Conservation (phyloP, 768 basidiomycete species). For the Kwoniella europaea region DNA sequence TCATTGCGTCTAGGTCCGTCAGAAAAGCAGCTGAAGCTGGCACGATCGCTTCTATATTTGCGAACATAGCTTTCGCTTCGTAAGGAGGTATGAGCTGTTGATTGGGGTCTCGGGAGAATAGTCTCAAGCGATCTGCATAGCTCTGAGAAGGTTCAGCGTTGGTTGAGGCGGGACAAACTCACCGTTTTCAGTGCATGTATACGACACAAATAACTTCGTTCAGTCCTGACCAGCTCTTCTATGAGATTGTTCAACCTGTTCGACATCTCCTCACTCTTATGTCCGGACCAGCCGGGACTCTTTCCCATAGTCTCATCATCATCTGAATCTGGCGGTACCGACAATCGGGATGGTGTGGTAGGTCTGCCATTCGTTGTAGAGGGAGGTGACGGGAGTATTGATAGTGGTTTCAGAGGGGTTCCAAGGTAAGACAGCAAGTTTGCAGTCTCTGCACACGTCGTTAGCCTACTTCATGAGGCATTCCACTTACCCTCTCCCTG, state of each 20-base stretch:
- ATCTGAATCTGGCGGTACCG: conserved; percentile 10
- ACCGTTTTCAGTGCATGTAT: conserved; percentile 76
- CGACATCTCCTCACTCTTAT: conserved; percentile 57
- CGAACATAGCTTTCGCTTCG: conserved; percentile 90
- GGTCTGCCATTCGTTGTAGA: conserved; percentile 29
- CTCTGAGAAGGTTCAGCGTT: conserved; percentile 59
- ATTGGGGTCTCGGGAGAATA: conserved; percentile 79
- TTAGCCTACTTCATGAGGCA: background rate
- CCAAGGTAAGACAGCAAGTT: conserved; percentile 46
- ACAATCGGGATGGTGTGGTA: conserved; percentile 30
- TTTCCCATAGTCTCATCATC: conserved; percentile 18
- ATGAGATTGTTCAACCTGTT: conserved; percentile 69
- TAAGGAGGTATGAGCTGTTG: conserved; percentile 86
- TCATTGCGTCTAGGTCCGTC: conserved; percentile 78
- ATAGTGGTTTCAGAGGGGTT: conserved; percentile 35
- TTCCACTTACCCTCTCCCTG: conserved; percentile 62
- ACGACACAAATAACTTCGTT: conserved; percentile 83
- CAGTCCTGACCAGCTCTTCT: conserved; percentile 85
- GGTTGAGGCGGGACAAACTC: conserved; percentile 11
- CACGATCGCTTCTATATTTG: conserved; percentile 86
- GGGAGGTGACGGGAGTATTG: conserved; percentile 30
- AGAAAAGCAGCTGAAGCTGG: conserved; percentile 89
- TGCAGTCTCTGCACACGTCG: conserved; percentile 47
- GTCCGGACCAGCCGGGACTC: conserved; percentile 25
- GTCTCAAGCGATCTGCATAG: conserved; percentile 88